These are phyloP conservation scores for Monilinia fructigena DNA, from an alignment of 2,329 filamentous ascomycete genomes.

Conservation along the genomic window DNA sequence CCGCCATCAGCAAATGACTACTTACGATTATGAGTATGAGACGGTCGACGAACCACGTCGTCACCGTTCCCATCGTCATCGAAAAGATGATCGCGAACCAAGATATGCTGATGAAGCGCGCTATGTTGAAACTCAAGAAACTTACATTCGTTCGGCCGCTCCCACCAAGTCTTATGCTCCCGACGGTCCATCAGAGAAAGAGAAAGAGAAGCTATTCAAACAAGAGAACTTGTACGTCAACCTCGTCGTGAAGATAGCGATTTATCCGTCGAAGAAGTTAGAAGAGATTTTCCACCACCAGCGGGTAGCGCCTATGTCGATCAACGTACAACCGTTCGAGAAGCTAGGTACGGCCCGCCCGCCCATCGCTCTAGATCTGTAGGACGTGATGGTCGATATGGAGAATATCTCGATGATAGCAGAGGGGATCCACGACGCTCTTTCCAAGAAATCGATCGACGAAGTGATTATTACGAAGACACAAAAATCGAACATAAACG, in stretches of 20 bases:
- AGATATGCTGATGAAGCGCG: constrained; percentile 53
- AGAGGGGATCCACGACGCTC: constrained; percentile 47
- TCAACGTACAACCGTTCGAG: constrained; percentile 34
- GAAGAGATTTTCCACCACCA: constrained; percentile 76
- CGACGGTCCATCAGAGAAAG: constrained; percentile 28
- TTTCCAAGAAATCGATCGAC: constrained; percentile 46
- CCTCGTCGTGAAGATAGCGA: constrained; percentile 68
- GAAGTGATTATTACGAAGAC: constrained; percentile 48
- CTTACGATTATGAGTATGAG: constrained; percentile 32
- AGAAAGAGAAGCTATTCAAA: constrained; percentile 40
- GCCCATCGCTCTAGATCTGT: constrained; percentile 60
- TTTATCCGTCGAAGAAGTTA: constrained; percentile 75
- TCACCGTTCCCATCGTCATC: constrained; percentile 35
- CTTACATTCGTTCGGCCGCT: constrained; percentile 35
- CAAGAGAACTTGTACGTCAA: constrained; percentile 56
- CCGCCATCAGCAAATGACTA: constrained; percentile 22
- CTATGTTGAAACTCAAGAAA: constrained; percentile 49
- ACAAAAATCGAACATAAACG: constrained; percentile 58
- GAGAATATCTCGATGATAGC: constrained; percentile 51
- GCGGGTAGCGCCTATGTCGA: constrained; percentile 31
- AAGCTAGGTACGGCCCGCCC: constrained; percentile 44
- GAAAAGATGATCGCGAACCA: constrained; percentile 45
- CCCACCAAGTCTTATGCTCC: constrained; percentile 34
- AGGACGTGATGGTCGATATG: constrained; percentile 59
- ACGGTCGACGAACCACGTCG: constrained; percentile 34